Evolutionary conservation across 2,329 filamentous ascomycete genomes (phyloP).

Genomic region (Leptographium procerum): DNA sequence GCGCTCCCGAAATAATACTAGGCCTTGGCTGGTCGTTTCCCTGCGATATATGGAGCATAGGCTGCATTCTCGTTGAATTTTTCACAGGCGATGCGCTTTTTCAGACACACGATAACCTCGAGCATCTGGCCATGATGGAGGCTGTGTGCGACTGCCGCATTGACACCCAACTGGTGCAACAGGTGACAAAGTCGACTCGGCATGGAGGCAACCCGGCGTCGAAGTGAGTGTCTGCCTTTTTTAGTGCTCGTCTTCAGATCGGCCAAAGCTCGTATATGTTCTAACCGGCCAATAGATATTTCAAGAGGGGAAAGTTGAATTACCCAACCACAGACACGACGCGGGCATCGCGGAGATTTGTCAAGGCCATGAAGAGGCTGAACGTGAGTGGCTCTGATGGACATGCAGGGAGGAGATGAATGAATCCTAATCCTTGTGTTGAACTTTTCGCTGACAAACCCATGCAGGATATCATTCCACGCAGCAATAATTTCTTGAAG

Average conservation of each 20-base stretch:
- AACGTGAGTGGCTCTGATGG: constrained; percentile 28
- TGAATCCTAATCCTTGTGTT: too few relatives aligned
- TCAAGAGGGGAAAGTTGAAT: constrained; percentile 53
- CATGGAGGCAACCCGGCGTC: constrained; percentile 49
- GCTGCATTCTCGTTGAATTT: constrained; percentile 61
- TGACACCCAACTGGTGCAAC: constrained; percentile 45
- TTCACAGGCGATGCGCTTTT: constrained; percentile 61
- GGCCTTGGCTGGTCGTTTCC: constrained; percentile 61
- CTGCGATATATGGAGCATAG: constrained; percentile 65
- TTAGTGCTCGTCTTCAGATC: too few relatives aligned
- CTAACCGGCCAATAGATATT: constrained; percentile 38
- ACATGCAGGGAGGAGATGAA: too few relatives aligned
- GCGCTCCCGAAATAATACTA: constrained; percentile 60
- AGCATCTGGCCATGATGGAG: constrained; percentile 69
- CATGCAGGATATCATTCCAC: constrained; percentile 51
- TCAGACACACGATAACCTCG: constrained; percentile 61
- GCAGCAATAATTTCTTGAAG: constrained; percentile 45
- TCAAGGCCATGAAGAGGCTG: constrained; percentile 60
- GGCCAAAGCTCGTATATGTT: not conserved
- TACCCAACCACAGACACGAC: constrained; percentile 55
- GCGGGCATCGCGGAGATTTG: constrained; percentile 52
- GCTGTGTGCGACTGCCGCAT: constrained; percentile 50
- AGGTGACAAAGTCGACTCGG: constrained; percentile 45
- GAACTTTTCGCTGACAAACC: constrained; percentile 11
- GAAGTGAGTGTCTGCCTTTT: constrained; percentile 34